Conservation (phyloP, 1,284 basidiomycete genomes). For the Rhodotorula sp. region DNA sequence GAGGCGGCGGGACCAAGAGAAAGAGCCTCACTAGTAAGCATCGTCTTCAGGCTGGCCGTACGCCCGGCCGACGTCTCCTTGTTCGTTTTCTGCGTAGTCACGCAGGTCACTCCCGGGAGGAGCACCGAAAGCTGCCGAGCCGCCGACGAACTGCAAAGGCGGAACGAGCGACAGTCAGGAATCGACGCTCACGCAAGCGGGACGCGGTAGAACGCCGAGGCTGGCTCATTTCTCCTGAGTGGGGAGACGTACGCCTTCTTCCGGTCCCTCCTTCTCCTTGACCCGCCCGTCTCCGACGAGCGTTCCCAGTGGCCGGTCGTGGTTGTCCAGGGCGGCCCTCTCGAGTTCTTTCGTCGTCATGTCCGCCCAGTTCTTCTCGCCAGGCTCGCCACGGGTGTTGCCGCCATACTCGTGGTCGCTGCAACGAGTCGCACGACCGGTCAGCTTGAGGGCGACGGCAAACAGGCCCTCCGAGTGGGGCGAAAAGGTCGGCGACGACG, state of each 20-base stretch:
- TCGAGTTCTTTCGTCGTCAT: slow-evolving; percentile 17
- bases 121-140: slow-evolving; percentile 5
- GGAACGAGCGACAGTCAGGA: neutral
- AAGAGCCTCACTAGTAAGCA: slow-evolving; percentile 16
- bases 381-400: slow-evolving; percentile 14
- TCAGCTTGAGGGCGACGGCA: neutral
- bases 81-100: neutral
- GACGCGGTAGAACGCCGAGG: too few species aligned
- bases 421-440: neutral
- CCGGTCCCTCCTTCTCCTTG: slow-evolving; percentile 18
- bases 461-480: neutral
- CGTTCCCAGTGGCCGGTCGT: slow-evolving; percentile 22
- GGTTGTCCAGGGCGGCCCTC: slow-evolving; percentile 19
- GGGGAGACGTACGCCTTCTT: slow-evolving; percentile 21
- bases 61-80: slow-evolving; percentile 1
- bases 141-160: slow-evolving; percentile 18
- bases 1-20: neutral
- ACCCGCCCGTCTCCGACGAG: slow-evolving; percentile 18
- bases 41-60: slow-evolving; percentile 9
- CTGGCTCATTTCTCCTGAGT: too few species aligned
- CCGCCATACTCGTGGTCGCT: slow-evolving; percentile 14
- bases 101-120: neutral
- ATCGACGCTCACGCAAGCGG: neutral
- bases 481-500: neutral
- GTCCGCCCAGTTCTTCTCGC: slow-evolving; percentile 25